These are phyloP conservation scores for Tolypocladium nubicola DNA, from an alignment of 2,329 filamentous ascomycete species.

Conservation along the genomic window DNA sequence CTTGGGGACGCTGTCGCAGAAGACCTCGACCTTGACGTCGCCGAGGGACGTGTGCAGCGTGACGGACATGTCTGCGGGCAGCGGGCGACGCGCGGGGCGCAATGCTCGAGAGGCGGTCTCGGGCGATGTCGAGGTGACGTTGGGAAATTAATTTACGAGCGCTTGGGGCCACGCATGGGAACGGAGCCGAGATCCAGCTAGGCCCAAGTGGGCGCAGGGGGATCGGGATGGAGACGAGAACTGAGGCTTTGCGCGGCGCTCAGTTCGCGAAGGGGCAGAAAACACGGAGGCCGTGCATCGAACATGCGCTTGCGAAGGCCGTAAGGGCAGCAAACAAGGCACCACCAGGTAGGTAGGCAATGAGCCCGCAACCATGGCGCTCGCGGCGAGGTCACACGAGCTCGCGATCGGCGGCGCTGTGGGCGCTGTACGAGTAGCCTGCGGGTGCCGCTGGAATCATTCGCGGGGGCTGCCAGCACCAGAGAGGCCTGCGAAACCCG, in stretches of 20 bases:
- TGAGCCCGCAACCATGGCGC: too few species aligned
- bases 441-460: background rate
- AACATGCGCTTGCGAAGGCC: too few species aligned
- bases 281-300: too few species aligned
- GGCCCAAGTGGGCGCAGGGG: background rate
- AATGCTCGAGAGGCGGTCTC: background rate
- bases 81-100: background rate
- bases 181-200: background rate
- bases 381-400: background rate
- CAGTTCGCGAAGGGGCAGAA: too few species aligned
- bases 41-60: slow-evolving; percentile 80
- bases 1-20: slow-evolving; percentile 89
- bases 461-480: background rate
- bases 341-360: too few species aligned
- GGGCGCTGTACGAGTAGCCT: background rate
- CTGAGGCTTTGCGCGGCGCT: too few species aligned
- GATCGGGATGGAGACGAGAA: too few species aligned
- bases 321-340: background rate
- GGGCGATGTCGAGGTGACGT: background rate
- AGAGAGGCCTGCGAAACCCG: background rate
- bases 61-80: slow-evolving; percentile 42
- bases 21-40: slow-evolving; percentile 89
- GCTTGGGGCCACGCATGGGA: background rate
- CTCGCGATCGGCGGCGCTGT: background rate
- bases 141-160: background rate